phyloP scores from a whole-genome alignment of 2,329 filamentous ascomycete genomes.

The Ophiostoma piceae region DNA sequence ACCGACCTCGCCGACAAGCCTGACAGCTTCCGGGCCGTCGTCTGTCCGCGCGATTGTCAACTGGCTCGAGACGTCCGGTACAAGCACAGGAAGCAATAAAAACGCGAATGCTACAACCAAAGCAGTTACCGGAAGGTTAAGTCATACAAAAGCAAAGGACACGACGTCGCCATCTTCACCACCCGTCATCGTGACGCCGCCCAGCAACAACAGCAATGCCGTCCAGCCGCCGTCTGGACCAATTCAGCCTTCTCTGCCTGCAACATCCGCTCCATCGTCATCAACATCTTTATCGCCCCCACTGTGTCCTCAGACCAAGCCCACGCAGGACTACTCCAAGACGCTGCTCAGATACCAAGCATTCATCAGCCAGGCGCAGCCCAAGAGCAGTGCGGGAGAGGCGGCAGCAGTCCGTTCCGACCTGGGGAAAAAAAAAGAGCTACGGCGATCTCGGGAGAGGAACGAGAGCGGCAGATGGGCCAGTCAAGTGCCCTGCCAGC shows the following conservation, averaged over 20 bases:
- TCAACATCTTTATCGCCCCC: neutral
- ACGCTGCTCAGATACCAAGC: neutral
- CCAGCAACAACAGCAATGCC: neutral
- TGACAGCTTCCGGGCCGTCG: neutral
- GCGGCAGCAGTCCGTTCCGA: neutral
- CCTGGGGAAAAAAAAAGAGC: neutral
- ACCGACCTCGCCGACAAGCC: neutral
- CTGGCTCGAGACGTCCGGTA: conserved; percentile 17
- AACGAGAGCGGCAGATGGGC: neutral
- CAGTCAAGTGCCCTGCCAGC: neutral
- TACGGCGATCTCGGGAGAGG: neutral
- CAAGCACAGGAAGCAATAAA: neutral
- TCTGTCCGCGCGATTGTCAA: conserved; percentile 23
- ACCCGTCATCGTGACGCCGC: neutral
- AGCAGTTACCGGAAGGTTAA: neutral
- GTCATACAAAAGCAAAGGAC: neutral
- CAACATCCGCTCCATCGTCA: neutral
- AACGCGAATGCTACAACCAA: neutral
- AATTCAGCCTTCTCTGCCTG: neutral
- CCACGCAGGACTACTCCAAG: neutral
- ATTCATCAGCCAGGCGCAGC: neutral
- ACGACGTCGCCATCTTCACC: neutral
- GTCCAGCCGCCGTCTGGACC: neutral
- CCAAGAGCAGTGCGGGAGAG: neutral
- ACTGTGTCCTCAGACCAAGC: neutral